These are phyloP conservation scores for Plasmodium blacklocki DNA, from an alignment of 169 alveolate genomes.

Conservation along the genomic window DNA sequence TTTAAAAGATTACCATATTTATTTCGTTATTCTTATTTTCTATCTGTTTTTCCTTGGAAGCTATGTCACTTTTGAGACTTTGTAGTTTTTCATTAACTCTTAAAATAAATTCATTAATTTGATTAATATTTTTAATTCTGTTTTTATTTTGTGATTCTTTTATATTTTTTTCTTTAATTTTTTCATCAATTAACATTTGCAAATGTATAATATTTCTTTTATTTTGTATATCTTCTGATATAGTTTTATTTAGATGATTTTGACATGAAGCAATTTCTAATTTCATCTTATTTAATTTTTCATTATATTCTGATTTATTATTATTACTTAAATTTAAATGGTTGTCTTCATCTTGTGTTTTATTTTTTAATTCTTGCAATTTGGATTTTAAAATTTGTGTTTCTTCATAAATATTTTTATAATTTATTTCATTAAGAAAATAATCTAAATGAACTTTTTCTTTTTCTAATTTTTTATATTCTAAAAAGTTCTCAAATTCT, in stretches of 20 bases:
- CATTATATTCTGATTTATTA: constrained; percentile 53
- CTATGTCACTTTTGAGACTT: constrained; percentile 36
- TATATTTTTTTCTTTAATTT: constrained; percentile 58
- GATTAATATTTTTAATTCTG: constrained; percentile 67
- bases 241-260: constrained; percentile 47
- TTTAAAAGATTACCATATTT: constrained; percentile 33
- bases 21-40: constrained; percentile 65
- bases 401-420: constrained; percentile 70
- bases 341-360: constrained; percentile 75
- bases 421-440: constrained; percentile 69
- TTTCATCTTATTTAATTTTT: constrained; percentile 65
- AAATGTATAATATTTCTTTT: constrained; percentile 62
- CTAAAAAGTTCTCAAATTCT: constrained; percentile 78
- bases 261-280: constrained; percentile 58
- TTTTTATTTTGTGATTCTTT: constrained; percentile 60
- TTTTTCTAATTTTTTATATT: constrained; percentile 72
- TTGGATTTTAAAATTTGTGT: constrained; percentile 63
- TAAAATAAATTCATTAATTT: constrained; percentile 62
- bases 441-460: constrained; percentile 74
- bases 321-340: constrained; percentile 31
- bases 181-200: constrained; percentile 69
- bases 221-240: constrained; percentile 72
- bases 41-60: constrained; percentile 47
- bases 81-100: constrained; percentile 59
- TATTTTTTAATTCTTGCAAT: constrained; percentile 69